phyloP scores from a whole-genome alignment of 805 yeast species.

The Hanseniaspora pseudoguilliermondii region DNA sequence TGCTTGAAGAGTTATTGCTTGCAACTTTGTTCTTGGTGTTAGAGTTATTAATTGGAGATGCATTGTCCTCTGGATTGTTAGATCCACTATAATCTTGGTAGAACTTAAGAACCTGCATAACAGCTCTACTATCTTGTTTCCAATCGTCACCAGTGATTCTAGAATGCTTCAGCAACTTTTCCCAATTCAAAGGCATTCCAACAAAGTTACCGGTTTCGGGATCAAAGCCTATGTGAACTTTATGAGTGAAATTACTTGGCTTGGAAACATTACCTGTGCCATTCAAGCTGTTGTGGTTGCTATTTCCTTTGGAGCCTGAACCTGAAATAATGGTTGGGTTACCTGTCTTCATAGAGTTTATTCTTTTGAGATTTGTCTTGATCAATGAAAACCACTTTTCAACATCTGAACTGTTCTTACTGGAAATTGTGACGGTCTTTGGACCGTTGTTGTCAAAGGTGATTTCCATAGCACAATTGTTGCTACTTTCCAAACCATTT shows the following conservation, averaged over 20 bases:
- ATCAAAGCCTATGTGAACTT: slow-evolving; percentile 78
- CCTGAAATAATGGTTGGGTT: slow-evolving; percentile 1
- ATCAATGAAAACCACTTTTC: slow-evolving; percentile 4
- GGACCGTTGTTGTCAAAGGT: slow-evolving; percentile 4
- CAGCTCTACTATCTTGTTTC: slow-evolving; percentile 89
- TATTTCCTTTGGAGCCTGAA: not conserved
- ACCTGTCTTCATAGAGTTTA: not conserved
- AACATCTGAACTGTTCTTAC: not conserved
- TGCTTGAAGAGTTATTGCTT: not conserved
- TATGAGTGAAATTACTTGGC: slow-evolving; percentile 91
- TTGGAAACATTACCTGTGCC: slow-evolving; percentile 48
- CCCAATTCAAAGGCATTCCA: slow-evolving; percentile 93
- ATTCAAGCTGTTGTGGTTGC: slow-evolving; percentile 27
- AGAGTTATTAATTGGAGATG: slow-evolving; percentile 8
- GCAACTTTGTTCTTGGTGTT: not conserved
- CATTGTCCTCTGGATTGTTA: not conserved
- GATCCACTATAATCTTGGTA: slow-evolving; percentile 37
- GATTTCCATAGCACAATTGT: not conserved
- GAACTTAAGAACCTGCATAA: slow-evolving; percentile 78
- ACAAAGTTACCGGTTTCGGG: slow-evolving; percentile 77
- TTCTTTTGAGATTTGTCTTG: not conserved
- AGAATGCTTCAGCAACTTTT: slow-evolving; percentile 64
- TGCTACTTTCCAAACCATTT: slow-evolving; percentile 34
- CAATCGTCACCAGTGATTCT: slow-evolving; percentile 88
- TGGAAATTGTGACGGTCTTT: slow-evolving; percentile 6